Conservation (phyloP, 225 moss, liverwort and hornwort species). For the Sphagnum tenellum region DNA sequence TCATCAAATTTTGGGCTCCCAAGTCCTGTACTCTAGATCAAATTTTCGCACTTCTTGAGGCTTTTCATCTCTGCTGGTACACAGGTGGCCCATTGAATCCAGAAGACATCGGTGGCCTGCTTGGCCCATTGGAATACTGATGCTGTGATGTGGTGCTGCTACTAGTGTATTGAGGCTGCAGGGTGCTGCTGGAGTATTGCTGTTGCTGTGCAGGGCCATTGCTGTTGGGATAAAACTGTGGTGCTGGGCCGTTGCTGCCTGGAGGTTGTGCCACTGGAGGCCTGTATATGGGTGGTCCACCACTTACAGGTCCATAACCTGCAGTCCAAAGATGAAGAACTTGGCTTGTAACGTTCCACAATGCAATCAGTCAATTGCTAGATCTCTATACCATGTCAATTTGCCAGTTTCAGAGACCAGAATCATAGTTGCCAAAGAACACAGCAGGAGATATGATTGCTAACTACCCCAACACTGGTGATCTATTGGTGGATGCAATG, state of each 20-base stretch:
- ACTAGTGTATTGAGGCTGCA: constrained; percentile 36
- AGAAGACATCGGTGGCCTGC: constrained; percentile 33
- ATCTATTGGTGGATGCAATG: no score
- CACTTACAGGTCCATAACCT: constrained; percentile 37
- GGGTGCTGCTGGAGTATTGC: constrained; percentile 5
- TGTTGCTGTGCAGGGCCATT: constrained; percentile 31
- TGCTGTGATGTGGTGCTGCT: constrained; percentile 37
- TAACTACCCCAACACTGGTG: no score
- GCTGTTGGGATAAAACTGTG: constrained; percentile 35
- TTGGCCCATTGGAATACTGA: constrained; percentile 51
- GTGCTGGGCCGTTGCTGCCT: constrained; percentile 26
- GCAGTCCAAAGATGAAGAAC: background rate
- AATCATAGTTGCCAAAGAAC: no score
- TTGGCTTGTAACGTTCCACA: no score
- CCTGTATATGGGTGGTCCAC: constrained; percentile 38
- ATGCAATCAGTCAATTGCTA: no score
- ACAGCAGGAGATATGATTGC: no score
- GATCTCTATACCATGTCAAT: no score
- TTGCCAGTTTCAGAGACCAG: no score
- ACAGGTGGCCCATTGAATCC: constrained; percentile 41
- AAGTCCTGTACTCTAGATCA: no score
- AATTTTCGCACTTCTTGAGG: constrained; percentile 3
- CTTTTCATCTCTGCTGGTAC: constrained; percentile 53
- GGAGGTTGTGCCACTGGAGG: constrained; percentile 43
- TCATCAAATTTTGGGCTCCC: no score